phyloP scores from a whole-genome alignment of 1,284 basidiomycete species.

The Rhizopogon parksii region DNA sequence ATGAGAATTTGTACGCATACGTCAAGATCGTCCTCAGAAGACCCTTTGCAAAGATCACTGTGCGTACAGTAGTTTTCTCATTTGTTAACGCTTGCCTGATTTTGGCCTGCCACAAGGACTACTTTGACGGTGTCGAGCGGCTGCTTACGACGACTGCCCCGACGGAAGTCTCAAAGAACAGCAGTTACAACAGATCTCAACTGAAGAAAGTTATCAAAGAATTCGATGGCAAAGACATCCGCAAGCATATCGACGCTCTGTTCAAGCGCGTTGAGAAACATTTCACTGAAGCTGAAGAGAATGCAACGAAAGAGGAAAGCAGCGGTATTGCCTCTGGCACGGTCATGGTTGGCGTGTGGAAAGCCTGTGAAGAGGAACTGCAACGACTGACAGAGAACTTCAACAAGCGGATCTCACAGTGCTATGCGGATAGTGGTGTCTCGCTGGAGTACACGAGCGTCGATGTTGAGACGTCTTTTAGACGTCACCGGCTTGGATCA shows the following conservation, averaged over 20 bases:
- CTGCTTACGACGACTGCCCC: conserved; percentile 77
- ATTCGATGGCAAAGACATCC: conserved; percentile 80
- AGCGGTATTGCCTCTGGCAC: conserved; percentile 56
- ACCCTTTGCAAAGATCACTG: conserved; percentile 84
- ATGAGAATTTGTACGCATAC: conserved; percentile 82
- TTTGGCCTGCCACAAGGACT: conserved; percentile 56
- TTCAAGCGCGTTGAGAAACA: conserved; percentile 95
- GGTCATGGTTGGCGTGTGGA: conserved; percentile 81
- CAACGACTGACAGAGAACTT: conserved; percentile 67
- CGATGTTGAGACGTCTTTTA: conserved; percentile 77
- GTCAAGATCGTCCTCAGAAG: conserved; percentile 83
- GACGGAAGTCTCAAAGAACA: conserved; percentile 72
- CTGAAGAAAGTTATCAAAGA: conserved; percentile 87
- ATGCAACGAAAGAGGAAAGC: conserved; percentile 50
- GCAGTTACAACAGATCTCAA: conserved; percentile 69
- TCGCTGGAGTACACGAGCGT: conserved; percentile 66
- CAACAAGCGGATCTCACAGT: conserved; percentile 61
- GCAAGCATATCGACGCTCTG: conserved; percentile 79
- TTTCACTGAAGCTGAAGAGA: conserved; percentile 76
- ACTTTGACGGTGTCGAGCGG: conserved; percentile 88
- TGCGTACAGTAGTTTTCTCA: conserved; percentile 34
- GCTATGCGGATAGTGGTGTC: conserved; percentile 68
- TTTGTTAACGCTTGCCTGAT: conserved; percentile 8
- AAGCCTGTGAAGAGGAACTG: conserved; percentile 78
- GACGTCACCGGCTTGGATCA: conserved; percentile 49